Conservation (phyloP, 148 eudicot species). For the Drosera capensis region DNA sequence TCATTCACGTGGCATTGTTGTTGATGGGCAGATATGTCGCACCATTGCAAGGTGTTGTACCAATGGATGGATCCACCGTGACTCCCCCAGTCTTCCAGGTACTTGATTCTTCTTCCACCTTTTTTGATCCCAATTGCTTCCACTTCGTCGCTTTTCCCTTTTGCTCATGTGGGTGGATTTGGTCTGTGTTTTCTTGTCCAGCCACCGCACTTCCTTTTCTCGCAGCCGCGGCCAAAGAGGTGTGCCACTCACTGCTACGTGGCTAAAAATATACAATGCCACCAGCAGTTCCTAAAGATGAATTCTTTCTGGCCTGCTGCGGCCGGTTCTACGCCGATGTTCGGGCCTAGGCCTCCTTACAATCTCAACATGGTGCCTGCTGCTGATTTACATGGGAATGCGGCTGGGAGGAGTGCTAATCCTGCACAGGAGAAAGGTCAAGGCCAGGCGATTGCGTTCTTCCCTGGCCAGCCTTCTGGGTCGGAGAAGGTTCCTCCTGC, state of each 20-base stretch:
- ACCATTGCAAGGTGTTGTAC: conserved; percentile 90
- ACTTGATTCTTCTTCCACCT: neutral
- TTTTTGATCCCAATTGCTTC: neutral
- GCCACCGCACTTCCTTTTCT: conserved; percentile 34
- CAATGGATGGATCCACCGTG: conserved; percentile 73
- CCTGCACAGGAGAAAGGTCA: conserved; percentile 53
- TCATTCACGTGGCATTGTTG: neutral
- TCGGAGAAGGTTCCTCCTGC: conserved; percentile 52
- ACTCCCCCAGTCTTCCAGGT: conserved; percentile 77
- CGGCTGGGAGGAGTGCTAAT: conserved; percentile 24
- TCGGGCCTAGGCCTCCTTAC: conserved; percentile 61
- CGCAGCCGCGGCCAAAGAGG: conserved; percentile 71
- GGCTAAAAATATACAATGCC: conserved; percentile 51
- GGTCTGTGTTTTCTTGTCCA: conserved; percentile 17
- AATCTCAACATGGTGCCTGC: conserved; percentile 57
- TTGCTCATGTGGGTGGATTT: neutral
- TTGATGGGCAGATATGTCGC: conserved; percentile 64
- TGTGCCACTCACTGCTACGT: conserved; percentile 80
- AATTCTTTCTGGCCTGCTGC: conserved; percentile 67
- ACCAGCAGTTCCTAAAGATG: conserved; percentile 76
- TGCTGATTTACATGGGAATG: conserved; percentile 37
- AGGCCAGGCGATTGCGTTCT: conserved; percentile 33
- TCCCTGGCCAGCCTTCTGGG: conserved; percentile 37
- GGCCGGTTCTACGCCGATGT: conserved; percentile 40
- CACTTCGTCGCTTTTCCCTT: conserved; percentile 2